phyloP scores from a whole-genome alignment of 805 yeast genomes.

The Grigorovia yakushimaensis region DNA sequence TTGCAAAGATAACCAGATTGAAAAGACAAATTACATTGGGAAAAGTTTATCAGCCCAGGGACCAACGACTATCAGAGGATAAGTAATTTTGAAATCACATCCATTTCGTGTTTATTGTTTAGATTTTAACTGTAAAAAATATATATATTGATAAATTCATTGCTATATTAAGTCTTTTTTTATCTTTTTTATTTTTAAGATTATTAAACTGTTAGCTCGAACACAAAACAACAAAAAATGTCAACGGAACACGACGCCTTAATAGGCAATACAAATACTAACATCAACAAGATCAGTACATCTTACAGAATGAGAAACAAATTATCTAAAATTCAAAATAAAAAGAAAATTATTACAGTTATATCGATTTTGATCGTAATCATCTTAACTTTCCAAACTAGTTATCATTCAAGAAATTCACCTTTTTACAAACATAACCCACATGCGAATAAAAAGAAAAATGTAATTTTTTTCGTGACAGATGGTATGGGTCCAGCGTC shows the following conservation, averaged over 20 bases:
- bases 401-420: not conserved
- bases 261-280: not conserved
- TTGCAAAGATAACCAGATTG: not conserved
- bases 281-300: not conserved
- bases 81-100: no score
- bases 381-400: not conserved
- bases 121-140: no score
- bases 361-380: conserved; percentile 1
- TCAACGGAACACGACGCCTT: not conserved
- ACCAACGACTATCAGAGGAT: not conserved
- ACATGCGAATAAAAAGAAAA: conserved; percentile 38
- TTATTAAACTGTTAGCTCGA: no score
- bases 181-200: no score
- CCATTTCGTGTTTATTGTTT: no score
- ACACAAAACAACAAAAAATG: no score
- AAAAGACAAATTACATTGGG: not conserved
- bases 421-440: conserved; percentile 1
- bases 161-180: no score
- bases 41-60: not conserved
- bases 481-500: conserved; percentile 97
- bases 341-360: conserved; percentile 1
- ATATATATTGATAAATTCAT: no score
- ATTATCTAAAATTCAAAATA: not conserved
- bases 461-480: conserved; percentile 78
- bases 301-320: not conserved